These are phyloP conservation scores for Hypoxylon sp. DNA, from an alignment of 2,329 filamentous ascomycete genomes.

Conservation along the genomic window DNA sequence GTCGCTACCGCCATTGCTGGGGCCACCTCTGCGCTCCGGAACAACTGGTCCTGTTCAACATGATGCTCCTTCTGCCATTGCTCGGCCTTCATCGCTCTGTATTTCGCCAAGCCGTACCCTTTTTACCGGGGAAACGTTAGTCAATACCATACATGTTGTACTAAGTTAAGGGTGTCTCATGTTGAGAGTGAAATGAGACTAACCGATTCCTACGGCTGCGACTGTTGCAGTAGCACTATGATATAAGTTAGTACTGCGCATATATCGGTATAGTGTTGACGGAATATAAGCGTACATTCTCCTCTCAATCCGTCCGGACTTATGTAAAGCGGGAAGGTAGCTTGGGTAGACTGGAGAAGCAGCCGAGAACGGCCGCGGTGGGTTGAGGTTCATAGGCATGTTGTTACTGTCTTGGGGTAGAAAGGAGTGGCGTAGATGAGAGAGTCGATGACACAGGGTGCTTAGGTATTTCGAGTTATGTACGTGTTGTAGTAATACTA, in stretches of 20 bases:
- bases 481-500: conserved; percentile 1
- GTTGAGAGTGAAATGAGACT: conserved; percentile 16
- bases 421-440: neutral
- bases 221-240: conserved; percentile 53
- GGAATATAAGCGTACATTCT: conserved; percentile 51
- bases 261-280: neutral
- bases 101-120: conserved; percentile 54
- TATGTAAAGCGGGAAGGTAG: conserved; percentile 55
- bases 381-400: conserved; percentile 37
- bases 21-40: conserved; percentile 49
- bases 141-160: neutral
- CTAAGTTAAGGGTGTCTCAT: neutral
- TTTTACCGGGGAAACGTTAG: conserved; percentile 3
- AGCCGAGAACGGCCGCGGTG: conserved; percentile 54
- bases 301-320: conserved; percentile 51
- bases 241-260: conserved; percentile 41
- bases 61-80: conserved; percentile 43
- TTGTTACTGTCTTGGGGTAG: conserved; percentile 5
- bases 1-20: conserved; percentile 51
- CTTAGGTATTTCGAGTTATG: neutral
- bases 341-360: conserved; percentile 55
- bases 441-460: neutral
- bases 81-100: conserved; percentile 47
- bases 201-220: conserved; percentile 55
- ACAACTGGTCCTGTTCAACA: conserved; percentile 44